Conservation (phyloP, 2,329 filamentous ascomycete species). For the Alternaria sp. region DNA sequence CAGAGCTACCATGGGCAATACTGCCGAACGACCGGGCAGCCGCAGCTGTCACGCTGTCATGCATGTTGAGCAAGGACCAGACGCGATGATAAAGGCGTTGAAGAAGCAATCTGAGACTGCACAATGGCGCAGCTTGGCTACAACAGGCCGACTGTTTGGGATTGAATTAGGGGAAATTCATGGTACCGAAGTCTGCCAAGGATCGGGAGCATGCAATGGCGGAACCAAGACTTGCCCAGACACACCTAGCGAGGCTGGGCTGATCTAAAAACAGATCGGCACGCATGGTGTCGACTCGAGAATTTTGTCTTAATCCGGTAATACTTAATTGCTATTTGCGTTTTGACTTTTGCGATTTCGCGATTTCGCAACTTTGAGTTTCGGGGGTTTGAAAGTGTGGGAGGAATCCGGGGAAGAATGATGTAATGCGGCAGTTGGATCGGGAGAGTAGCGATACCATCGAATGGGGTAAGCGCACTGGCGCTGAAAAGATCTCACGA, state of each 20-base stretch:
- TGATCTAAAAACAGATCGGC: constrained; percentile 10
- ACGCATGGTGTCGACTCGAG: neutral
- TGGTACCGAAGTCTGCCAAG: constrained; percentile 8
- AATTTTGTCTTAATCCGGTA: neutral
- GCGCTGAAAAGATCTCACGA: neutral
- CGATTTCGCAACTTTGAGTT: neutral
- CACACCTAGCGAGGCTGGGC: constrained; percentile 1
- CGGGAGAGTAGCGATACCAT: neutral
- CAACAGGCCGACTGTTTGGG: neutral
- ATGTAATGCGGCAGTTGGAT: neutral
- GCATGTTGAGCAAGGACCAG: neutral
- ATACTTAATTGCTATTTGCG: neutral
- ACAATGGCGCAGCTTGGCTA: neutral
- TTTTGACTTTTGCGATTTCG: neutral
- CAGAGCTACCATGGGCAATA: neutral
- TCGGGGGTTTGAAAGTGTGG: neutral
- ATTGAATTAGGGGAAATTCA: constrained; percentile 7
- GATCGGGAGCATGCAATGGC: neutral
- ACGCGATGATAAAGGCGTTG: neutral
- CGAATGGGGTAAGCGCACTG: neutral
- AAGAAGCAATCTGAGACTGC: neutral
- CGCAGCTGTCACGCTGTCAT: constrained; percentile 1
- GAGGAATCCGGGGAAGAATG: constrained; percentile 1
- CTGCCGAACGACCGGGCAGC: neutral
- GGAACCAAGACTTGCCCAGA: constrained; percentile 13